These are phyloP conservation scores for Monilinia polystroma DNA, from an alignment of 2,329 filamentous ascomycete species.

Conservation along the genomic window DNA sequence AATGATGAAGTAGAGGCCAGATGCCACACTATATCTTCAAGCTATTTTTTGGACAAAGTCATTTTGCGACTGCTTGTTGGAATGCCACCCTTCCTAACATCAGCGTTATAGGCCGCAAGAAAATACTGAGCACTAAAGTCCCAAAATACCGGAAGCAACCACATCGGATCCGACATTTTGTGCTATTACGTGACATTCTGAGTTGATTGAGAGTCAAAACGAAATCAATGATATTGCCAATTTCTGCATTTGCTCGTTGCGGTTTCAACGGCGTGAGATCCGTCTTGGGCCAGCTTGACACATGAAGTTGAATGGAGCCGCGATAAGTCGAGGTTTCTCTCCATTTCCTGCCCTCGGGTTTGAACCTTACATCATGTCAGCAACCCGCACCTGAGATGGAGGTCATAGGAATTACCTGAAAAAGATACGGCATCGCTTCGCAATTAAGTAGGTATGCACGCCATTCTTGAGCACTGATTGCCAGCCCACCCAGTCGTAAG, in stretches of 20 bases:
- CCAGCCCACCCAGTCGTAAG: conserved; percentile 12
- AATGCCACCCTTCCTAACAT: background rate
- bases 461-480: conserved; percentile 23
- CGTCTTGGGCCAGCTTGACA: conserved; percentile 4
- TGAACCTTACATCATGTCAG: background rate
- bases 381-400: background rate
- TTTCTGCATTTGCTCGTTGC: background rate
- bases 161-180: background rate
- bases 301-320: conserved; percentile 14
- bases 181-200: background rate
- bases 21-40: background rate
- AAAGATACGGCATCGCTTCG: background rate
- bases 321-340: conserved; percentile 7
- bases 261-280: background rate
- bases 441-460: conserved; percentile 23
- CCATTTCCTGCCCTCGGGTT: background rate
- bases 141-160: background rate
- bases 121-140: background rate
- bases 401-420: background rate
- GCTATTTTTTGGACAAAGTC: background rate
- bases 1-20: background rate
- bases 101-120: background rate
- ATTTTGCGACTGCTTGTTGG: background rate
- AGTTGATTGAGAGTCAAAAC: background rate
- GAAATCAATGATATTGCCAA: background rate